Conservation (phyloP, 2,329 filamentous ascomycete species). For the Domatiomyces catenatus region DNA sequence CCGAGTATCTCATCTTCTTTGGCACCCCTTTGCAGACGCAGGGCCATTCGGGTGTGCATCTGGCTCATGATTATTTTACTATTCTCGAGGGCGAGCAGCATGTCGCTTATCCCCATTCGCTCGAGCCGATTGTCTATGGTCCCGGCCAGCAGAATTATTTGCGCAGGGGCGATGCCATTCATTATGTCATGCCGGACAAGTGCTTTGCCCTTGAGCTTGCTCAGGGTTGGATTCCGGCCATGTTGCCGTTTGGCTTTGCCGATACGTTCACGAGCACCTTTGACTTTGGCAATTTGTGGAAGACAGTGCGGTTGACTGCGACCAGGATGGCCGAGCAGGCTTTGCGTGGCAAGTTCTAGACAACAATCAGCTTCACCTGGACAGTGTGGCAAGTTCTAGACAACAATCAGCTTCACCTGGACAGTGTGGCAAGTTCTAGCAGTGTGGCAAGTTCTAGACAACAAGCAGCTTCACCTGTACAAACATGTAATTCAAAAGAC, state of each 20-base stretch:
- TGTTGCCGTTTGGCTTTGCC: constrained; percentile 80
- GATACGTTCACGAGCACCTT: constrained; percentile 67
- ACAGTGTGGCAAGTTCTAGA: background rate
- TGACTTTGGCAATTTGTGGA: constrained; percentile 72
- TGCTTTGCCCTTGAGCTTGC: constrained; percentile 78
- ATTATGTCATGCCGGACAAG: constrained; percentile 63
- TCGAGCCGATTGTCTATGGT: constrained; percentile 54
- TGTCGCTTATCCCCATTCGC: constrained; percentile 56
- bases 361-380: too few relatives aligned
- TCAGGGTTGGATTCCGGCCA: constrained; percentile 77
- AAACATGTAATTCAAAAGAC: too few relatives aligned
- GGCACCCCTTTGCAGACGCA: constrained; percentile 72
- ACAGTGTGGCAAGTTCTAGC: background rate
- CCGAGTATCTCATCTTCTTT: constrained; percentile 83
- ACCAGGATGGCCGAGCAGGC: constrained; percentile 49
- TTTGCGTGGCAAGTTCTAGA: background rate
- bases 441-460: background rate
- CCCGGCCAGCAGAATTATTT: constrained; percentile 58
- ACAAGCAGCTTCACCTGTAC: too few relatives aligned
- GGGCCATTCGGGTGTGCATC: constrained; percentile 76
- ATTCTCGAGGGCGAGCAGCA: constrained; percentile 66
- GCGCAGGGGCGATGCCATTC: constrained; percentile 55
- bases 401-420: too few relatives aligned
- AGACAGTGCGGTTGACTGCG: constrained; percentile 58
- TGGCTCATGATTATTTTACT: constrained; percentile 88